These are phyloP conservation scores for Mycena alexandri DNA, from an alignment of 768 basidiomycete genomes.

Conservation along the genomic window DNA sequence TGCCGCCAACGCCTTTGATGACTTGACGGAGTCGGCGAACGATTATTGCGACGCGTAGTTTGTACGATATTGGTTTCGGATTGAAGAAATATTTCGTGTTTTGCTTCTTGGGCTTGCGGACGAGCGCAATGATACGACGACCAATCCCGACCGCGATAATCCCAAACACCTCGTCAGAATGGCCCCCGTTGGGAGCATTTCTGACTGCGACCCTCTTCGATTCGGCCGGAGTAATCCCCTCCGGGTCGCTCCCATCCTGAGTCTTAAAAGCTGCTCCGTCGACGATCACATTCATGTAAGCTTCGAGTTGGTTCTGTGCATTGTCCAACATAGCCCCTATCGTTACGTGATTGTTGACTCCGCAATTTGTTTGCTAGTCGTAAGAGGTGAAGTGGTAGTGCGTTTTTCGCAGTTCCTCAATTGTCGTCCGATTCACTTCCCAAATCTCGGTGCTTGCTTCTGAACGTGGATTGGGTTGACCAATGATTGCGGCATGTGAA, in stretches of 20 bases:
- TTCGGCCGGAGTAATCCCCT: neutral
- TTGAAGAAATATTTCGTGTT: neutral
- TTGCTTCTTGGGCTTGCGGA: constrained; percentile 4
- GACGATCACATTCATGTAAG: constrained; percentile 13
- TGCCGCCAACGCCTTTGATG: constrained; percentile 35
- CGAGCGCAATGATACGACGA: constrained; percentile 8
- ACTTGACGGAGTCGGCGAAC: constrained; percentile 33
- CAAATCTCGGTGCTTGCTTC: neutral
- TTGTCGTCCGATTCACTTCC: neutral
- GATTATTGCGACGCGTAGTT: constrained; percentile 9
- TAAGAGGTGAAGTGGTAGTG: neutral
- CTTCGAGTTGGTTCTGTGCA: neutral
- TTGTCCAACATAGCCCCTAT: neutral
- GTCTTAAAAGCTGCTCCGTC: neutral
- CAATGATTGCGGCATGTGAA: too few species aligned
- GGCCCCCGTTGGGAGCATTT: neutral
- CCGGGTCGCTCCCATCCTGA: neutral
- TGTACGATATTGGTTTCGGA: neutral
- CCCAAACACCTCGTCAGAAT: constrained; percentile 14
- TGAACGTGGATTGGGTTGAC: neutral
- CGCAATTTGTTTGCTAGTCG: neutral
- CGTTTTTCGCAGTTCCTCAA: neutral
- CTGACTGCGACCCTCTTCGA: neutral
- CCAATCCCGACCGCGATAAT: constrained; percentile 11
- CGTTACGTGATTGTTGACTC: neutral